Percentiles rank a stretch among this genome's conserved stretches.
Evolutionary conservation across 202 grass and related monocot genomes (phyloP).

Genomic region (Setaria italica): DNA sequence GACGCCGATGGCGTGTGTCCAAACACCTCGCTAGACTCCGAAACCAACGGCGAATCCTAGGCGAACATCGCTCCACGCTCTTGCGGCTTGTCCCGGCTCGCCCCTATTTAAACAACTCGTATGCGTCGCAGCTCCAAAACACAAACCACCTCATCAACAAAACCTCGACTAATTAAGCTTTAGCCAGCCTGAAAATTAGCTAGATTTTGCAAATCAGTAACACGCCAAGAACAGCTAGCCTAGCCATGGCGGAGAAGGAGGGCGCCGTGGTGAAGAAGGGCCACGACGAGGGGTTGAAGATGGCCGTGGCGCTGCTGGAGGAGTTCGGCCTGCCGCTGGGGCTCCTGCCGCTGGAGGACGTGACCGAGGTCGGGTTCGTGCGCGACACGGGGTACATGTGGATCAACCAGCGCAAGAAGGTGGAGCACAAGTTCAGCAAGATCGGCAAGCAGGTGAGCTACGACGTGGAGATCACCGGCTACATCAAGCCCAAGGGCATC

Average conservation of each 20-base stretch:
- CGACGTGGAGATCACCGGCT: constrained; percentile 65
- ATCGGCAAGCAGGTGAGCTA: constrained; percentile 75
- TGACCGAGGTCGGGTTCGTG: constrained; percentile 75
- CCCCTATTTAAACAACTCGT: constrained; percentile 11
- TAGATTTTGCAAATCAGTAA: background rate
- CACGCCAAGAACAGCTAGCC: background rate
- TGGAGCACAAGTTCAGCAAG: constrained; percentile 77
- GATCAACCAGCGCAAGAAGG: constrained; percentile 64
- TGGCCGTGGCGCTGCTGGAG: constrained; percentile 59
- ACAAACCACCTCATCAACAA: background rate
- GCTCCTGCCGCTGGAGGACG: constrained; percentile 64
- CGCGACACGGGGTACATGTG: constrained; percentile 73
- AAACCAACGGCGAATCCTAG: constrained; percentile 26
- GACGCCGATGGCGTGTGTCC: background rate
- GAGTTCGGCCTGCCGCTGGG: constrained; percentile 78
- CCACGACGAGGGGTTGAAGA: constrained; percentile 71
- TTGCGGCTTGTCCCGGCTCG: background rate
- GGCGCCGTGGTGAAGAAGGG: constrained; percentile 72
- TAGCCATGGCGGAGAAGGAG: constrained; percentile 61
- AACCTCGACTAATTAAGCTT: too few species aligned
- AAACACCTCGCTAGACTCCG: constrained; percentile 19
- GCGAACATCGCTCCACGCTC: background rate
- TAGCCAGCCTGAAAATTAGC: too few species aligned
- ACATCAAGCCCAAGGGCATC: constrained; percentile 54
- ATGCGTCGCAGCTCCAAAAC: background rate